Conservation (phyloP, 2,329 filamentous ascomycete genomes). For the Anisogramma anomala region DNA sequence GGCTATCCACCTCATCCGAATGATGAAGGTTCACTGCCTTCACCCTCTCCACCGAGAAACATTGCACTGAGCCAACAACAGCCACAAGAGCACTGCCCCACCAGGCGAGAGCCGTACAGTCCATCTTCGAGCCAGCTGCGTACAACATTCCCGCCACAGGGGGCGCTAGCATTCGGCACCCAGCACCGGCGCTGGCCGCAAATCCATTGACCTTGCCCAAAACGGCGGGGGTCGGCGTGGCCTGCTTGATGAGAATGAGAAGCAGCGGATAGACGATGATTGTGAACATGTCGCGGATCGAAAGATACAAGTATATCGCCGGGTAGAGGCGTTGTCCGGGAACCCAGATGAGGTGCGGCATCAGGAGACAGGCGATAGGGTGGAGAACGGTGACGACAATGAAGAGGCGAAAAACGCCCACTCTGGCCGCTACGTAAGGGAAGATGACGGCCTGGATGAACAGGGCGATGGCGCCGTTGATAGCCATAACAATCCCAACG, state of each 20-base stretch:
- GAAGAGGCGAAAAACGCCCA: constrained; percentile 51
- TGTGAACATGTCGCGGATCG: constrained; percentile 47
- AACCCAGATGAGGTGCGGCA: constrained; percentile 46
- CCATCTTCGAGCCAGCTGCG: constrained; percentile 43
- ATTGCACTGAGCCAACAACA: constrained; percentile 45
- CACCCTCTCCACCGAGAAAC: constrained; percentile 38
- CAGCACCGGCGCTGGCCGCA: constrained; percentile 53
- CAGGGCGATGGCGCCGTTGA: constrained; percentile 40
- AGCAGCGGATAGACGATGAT: constrained; percentile 56
- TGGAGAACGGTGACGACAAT: constrained; percentile 47
- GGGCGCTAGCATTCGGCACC: constrained; percentile 56
- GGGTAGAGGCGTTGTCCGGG: constrained; percentile 39
- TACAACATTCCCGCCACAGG: constrained; percentile 54
- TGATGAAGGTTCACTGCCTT: constrained; percentile 10
- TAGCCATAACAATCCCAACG: constrained; percentile 42
- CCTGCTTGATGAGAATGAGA: constrained; percentile 57
- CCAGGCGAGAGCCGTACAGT: constrained; percentile 53
- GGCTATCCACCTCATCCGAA: constrained; percentile 8
- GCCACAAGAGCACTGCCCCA: constrained; percentile 49
- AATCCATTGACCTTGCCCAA: constrained; percentile 56
- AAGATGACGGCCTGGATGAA: constrained; percentile 51
- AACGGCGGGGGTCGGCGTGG: constrained; percentile 43
- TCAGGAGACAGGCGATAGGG: constrained; percentile 47
- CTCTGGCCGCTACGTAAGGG: constrained; percentile 43
- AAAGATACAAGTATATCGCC: constrained; percentile 47